Base-by-base conservation (phyloP, 2,329 filamentous ascomycete genomes). In the Aspergillus cejpii region DNA sequence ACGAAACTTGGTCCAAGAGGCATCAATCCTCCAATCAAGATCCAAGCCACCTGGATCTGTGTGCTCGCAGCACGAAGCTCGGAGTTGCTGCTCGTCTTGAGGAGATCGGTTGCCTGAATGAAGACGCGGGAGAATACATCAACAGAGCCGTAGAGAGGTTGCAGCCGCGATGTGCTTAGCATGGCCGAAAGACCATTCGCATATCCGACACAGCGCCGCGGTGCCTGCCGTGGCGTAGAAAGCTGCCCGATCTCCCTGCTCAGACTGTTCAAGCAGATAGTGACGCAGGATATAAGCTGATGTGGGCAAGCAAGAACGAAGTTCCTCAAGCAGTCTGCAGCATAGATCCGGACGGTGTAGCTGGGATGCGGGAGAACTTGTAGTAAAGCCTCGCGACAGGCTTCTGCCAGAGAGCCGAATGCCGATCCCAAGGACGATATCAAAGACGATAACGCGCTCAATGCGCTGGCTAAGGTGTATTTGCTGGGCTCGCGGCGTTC, bases 11-110 rank as follows among this genome's bases (percentile, higher is more conserved):
- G 91, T 0, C 92, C 92, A 1, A 98, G 77, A 0, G 90, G 89
- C 91, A 97, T 97, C 43, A 98, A 72, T 0, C 94, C 92, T 28
- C 94, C 92, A 37, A 98, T 94, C 45, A 98, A 73, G 38, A 94
- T 94, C 91, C 92, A 98, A 4, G 92, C 92, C 2, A 98, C 90
- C 63, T 98, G 92, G 19, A 98, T 89, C 61, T 98, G 92, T 1
- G 89, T 95, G 58, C 87, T 87, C 5, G 92, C 94, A 27, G 92
- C 82, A 21, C 91, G 83, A 42, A 98, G 74, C 62, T 98, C 91
- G 1, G 88, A 92, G 61, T 88, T 87, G 37, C 89, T 84, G 63
- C 89, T 96, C 0, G 85, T 90, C 66, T 98, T 98, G 29, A 98
- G 77, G 21, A 98, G 74, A 29, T 87, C 86, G 0, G 90, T 97